Evolutionary conservation across 1,284 basidiomycete genomes (phyloP).

Genomic region (Serendipita sp.): DNA sequence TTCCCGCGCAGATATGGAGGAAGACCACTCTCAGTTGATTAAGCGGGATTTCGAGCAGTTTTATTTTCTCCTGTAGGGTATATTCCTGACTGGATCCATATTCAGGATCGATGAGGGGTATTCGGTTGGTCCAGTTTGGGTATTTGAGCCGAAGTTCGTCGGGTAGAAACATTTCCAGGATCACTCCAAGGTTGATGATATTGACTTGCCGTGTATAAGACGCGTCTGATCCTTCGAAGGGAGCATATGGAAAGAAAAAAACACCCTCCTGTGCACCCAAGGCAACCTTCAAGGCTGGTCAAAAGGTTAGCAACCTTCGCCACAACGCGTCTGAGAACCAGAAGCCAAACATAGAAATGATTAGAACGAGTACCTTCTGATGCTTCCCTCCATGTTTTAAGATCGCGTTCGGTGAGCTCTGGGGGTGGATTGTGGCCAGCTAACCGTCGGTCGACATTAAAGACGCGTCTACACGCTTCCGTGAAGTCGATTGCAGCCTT

Average conservation of each 20-base stretch:
- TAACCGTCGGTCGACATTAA: not conserved
- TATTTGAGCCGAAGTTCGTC: not conserved
- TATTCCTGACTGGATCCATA: not conserved
- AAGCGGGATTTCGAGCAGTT: not conserved
- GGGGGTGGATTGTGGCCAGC: not conserved
- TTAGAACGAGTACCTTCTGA: not conserved
- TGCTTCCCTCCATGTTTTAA: not conserved
- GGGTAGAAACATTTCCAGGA: not conserved
- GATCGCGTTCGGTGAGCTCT: not conserved
- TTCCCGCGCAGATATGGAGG: not conserved
- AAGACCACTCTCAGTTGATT: not conserved
- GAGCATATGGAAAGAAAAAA: not conserved
- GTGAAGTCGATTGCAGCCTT: not conserved
- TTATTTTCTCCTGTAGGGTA: not conserved
- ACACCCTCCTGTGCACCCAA: not conserved
- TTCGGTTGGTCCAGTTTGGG: not conserved
- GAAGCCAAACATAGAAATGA: not conserved
- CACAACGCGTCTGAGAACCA: too few species aligned
- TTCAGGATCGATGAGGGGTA: not conserved
- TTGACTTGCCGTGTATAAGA: not conserved
- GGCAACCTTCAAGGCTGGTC: not conserved
- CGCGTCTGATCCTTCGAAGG: not conserved
- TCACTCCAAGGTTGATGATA: not conserved
- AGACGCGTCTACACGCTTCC: not conserved
- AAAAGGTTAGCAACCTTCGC: too few species aligned